Conservation (phyloP, 2,329 filamentous ascomycete species). For the Aspergillus quadricinctus region DNA sequence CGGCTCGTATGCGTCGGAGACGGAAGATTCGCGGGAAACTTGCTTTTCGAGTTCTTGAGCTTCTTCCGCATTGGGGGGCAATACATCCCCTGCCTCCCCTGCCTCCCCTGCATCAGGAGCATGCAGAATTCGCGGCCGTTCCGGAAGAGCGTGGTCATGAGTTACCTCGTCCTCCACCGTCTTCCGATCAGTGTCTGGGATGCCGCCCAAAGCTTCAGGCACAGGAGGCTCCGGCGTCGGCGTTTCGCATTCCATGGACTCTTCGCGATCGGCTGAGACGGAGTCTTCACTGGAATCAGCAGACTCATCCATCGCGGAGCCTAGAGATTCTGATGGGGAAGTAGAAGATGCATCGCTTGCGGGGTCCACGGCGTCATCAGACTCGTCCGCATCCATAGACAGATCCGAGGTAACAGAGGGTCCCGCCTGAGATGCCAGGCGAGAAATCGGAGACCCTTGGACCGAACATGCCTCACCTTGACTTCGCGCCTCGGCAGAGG, state of each 20-base stretch:
- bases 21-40: constrained; percentile 26
- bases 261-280: constrained; percentile 12
- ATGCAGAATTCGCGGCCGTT: constrained; percentile 3
- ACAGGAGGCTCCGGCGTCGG: background rate
- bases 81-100: constrained; percentile 5
- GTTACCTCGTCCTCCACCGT: background rate
- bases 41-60: constrained; percentile 9
- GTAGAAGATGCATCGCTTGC: constrained; percentile 14
- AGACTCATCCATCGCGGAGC: constrained; percentile 39
- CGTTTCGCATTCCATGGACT: constrained; percentile 2
- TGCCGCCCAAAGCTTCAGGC: background rate
- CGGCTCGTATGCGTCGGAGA: constrained; percentile 55
- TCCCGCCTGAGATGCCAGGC: background rate
- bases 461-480: background rate
- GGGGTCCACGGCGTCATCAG: constrained; percentile 2
- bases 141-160: constrained; percentile 6
- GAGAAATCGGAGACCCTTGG: background rate
- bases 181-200: constrained; percentile 3
- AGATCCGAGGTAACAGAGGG: constrained; percentile 1
- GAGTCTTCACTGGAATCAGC: constrained; percentile 15
- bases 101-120: constrained; percentile 4
- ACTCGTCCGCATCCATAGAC: constrained; percentile 10
- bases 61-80: constrained; percentile 4
- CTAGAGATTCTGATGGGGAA: constrained; percentile 26
- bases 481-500: background rate